Percentiles rank a stretch among this genome's conserved stretches.
These are phyloP conservation scores for Panicum miliaceum DNA, from an alignment of 176 grass and related monocot genomes.

Conservation along the genomic window DNA sequence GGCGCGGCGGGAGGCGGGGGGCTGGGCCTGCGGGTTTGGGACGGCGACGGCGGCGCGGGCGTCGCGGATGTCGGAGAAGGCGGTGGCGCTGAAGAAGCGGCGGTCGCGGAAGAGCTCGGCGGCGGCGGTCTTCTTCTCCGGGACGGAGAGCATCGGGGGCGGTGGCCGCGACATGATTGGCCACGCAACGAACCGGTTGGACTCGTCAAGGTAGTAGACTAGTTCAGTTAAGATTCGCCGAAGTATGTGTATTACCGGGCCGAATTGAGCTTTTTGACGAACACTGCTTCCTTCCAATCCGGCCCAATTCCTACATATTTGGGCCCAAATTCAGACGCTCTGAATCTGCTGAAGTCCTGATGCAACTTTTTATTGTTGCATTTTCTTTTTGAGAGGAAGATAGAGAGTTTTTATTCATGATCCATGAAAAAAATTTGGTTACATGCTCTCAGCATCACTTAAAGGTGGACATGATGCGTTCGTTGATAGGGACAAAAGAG, in stretches of 20 bases:
- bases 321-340: not conserved
- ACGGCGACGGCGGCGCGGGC: conserved; percentile 37
- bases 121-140: conserved; percentile 75
- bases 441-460: not conserved
- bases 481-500: not conserved
- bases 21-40: conserved; percentile 38
- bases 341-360: not conserved
- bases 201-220: not conserved
- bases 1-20: conserved; percentile 48
- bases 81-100: conserved; percentile 61
- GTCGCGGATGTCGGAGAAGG: conserved; percentile 58
- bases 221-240: not conserved
- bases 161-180: conserved; percentile 41
- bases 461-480: not conserved
- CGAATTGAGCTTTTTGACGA: not conserved
- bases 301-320: not conserved
- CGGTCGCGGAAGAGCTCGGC: conserved; percentile 63
- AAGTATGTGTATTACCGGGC: not conserved
- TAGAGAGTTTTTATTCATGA: too few relatives aligned
- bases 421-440: too few relatives aligned
- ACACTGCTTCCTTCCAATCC: not conserved
- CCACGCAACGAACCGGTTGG: not conserved
- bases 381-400: too few relatives aligned
- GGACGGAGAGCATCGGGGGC: conserved; percentile 65
- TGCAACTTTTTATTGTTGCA: too few relatives aligned